Evolutionary conservation across 345 rosid species (phyloP), one percentile per base, ranked within the genome.

Genomic region (Murraya koenigii): DNA sequence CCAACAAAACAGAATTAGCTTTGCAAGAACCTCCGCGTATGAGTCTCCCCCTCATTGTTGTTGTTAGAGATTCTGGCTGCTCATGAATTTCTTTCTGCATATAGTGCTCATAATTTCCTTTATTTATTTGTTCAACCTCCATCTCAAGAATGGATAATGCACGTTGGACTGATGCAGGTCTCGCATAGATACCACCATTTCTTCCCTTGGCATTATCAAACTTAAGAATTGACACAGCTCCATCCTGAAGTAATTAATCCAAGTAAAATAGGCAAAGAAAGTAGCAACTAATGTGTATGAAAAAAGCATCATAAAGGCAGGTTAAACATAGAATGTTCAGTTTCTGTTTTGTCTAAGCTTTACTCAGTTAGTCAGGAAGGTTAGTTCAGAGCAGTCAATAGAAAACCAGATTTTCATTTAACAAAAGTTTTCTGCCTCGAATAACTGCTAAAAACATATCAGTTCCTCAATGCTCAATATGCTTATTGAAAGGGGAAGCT

Each of bases 81-180:
- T 95, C 99, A 56, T 95, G 99, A 82, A 95, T 95, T 89, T 95
- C 99, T 84, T 95, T 95, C 87, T 92, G 97, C 99, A 95, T 95
- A 80, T 95, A 95, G 71, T 95, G 96, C 74, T 95, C 97, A 71
- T 91, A 95, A 8, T 81, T 86, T 60, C 99, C 99, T 84, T 92
- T 95, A 84, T 89, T 91, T 82, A 95, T 95, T 84, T 95, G 99
- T 85, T 95, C 98, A 77, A 95, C 98, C 82, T 95, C 98, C 99
- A 95, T 90, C 80, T 95, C 93, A 72, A 95, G 88, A 84, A 92
- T 86, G 59, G 99, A 95, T 71, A 95, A 87, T n/a, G 99, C 99
- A 75, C 98, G 96, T 69, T 90, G 93, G 56, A 95, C 98, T 22
- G 99, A 90, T 74, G 96, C 89, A 59, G 97, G 93, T 82, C 93